phyloP scores from a whole-genome alignment of 2,329 filamentous ascomycete genomes.

The Penicillium vulpinum region DNA sequence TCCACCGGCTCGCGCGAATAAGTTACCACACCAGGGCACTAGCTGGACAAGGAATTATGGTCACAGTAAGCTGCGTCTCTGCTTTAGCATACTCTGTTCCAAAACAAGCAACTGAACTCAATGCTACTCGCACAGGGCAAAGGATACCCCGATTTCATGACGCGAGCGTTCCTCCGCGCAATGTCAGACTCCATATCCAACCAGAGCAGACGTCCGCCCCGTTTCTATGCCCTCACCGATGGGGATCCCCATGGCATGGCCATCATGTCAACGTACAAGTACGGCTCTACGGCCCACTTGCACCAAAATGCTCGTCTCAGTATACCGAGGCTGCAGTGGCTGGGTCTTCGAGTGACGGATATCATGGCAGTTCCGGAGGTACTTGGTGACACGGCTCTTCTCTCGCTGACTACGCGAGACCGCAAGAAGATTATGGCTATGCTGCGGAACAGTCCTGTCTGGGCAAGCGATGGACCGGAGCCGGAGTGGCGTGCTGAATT shows the following conservation, averaged over 20 bases:
- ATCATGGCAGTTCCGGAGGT: constrained; percentile 31
- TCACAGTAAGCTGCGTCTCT: constrained; percentile 51
- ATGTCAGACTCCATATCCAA: constrained; percentile 39
- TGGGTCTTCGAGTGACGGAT: constrained; percentile 56
- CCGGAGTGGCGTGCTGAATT: constrained; percentile 53
- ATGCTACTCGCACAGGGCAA: constrained; percentile 51
- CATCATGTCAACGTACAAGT: constrained; percentile 64
- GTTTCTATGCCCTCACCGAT: constrained; percentile 58
- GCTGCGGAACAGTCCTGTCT: constrained; percentile 49
- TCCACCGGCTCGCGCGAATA: constrained; percentile 56
- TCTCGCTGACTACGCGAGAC: constrained; percentile 55
- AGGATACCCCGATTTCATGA: constrained; percentile 64
- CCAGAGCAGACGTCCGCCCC: constrained; percentile 29
- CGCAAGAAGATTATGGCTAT: constrained; percentile 56
- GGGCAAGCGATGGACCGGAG: constrained; percentile 47
- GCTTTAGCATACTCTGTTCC: too few relatives aligned
- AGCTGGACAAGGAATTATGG: constrained; percentile 51
- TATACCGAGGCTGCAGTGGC: constrained; percentile 54
- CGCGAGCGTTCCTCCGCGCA: constrained; percentile 54
- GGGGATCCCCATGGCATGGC: constrained; percentile 63
- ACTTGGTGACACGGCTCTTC: constrained; percentile 30
- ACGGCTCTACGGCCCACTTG: constrained; percentile 57
- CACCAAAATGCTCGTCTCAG: constrained; percentile 54
- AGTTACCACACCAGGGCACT: constrained; percentile 46
- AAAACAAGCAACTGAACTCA: background rate